Base-by-base conservation (phyloP, 768 basidiomycete species). In the Myochromella boudieri region DNA sequence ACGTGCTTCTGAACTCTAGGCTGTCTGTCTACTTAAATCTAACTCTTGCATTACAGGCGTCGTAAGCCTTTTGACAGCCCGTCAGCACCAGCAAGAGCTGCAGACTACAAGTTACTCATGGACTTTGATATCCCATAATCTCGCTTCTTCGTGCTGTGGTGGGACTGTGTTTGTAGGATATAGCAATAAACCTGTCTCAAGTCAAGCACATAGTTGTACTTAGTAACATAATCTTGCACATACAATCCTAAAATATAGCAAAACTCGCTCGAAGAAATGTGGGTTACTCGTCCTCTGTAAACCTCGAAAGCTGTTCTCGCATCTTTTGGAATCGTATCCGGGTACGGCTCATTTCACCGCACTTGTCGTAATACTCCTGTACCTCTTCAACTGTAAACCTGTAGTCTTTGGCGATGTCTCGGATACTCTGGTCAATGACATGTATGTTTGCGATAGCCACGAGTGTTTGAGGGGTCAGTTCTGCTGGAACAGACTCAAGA, bases 51-150 rank as follows among this genome's bases (percentile, higher is more conserved):
- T 33, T 54, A 33, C 52, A 93, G 91, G 64, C 83, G 84, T 53
- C 78, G 84, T 32, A 90, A 88, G 59, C 81, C 82, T 2, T 87
- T 83, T 56, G 82, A 85, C 42, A 89, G 87, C 52, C 91, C 91
- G 20, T 81, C 87, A 17, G 91, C 91, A 7, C 91, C 91, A 3
- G 70, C 66, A n/a, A 76, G 90, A 53, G 82, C 76, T 20, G 83
- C 81, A 22, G 81, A 87, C 54, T 78, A 85, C 59, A 84, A 83
- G 51, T 65, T 82, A 18, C 65, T 87, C 37, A 76, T 77, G 4
- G 89, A 90, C 44, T 76, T 81, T 34, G 85, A 88, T 52, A 55
- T 73, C 31, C 57, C 60, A 52, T 68, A 65, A 63, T 26, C 34
- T 17, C 8, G 29, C 29, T 31, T n/a, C n/a, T n/a, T n/a, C n/a